Evolutionary conservation across 192 early-diverging fungal species (phyloP).

Genomic region (Entomortierella parvispora): DNA sequence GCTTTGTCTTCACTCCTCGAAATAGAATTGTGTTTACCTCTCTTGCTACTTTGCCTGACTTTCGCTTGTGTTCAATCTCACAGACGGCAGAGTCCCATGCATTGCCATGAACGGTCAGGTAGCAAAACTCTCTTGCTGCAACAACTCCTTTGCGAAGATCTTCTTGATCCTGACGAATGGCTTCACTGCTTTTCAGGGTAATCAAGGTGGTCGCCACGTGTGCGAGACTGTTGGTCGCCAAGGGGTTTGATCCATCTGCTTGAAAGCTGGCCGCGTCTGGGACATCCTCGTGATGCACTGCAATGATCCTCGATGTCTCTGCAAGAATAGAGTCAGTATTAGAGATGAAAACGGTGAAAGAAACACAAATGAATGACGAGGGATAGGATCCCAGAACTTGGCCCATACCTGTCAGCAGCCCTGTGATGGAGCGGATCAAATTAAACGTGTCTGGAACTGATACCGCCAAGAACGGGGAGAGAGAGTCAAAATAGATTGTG

Average conservation of each 20-base stretch:
- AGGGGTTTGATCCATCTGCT: conserved; percentile 31
- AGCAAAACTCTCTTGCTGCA: conserved; percentile 24
- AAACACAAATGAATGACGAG: no score
- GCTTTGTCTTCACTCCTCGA: no score
- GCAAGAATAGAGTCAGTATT: neutral
- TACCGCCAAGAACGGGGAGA: conserved; percentile 26
- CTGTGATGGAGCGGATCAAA: conserved; percentile 42
- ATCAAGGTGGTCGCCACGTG: conserved; percentile 51
- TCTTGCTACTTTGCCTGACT: conserved; percentile 52
- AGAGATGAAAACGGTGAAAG: neutral
- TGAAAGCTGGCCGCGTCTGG: conserved; percentile 39
- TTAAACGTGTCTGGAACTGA: conserved; percentile 48
- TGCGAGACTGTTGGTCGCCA: conserved; percentile 35
- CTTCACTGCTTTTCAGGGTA: conserved; percentile 43
- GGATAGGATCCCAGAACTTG: no score
- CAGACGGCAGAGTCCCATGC: conserved; percentile 46
- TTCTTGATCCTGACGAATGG: conserved; percentile 35
- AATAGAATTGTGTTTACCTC: no score
- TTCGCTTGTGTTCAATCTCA: conserved; percentile 51
- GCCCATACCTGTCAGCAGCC: conserved; percentile 34
- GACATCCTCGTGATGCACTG: conserved; percentile 52
- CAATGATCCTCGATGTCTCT: conserved; percentile 44
- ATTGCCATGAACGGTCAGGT: conserved; percentile 39
- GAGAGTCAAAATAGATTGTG: conserved; percentile 43
- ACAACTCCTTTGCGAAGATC: conserved; percentile 10